Evolutionary conservation across 306 rosid genomes (phyloP).

Genomic region (Hippophae gyantsensis): DNA sequence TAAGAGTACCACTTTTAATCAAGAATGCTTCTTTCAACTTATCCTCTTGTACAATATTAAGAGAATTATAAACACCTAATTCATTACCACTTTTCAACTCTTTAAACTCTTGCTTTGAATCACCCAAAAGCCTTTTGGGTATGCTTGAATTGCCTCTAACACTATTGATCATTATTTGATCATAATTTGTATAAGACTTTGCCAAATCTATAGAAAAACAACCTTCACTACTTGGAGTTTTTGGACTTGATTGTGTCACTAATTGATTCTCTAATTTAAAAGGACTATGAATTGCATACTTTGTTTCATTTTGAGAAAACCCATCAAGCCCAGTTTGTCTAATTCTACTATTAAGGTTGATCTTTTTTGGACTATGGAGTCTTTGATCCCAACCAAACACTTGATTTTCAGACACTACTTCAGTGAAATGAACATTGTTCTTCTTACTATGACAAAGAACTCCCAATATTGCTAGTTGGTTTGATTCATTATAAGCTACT

Average conservation of each 20-base stretch:
- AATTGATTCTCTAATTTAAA: neutral
- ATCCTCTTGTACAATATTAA: slow-evolving; percentile 12
- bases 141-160: neutral
- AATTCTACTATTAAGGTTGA: neutral
- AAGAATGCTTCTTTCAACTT: slow-evolving; percentile 23
- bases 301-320: slow-evolving; percentile 19
- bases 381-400: slow-evolving; percentile 29
- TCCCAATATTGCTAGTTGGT: too few species aligned
- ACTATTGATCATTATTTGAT: neutral
- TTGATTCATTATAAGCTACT: neutral
- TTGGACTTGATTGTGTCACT: slow-evolving; percentile 2
- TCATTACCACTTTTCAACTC: slow-evolving; percentile 12
- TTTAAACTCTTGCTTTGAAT: slow-evolving; percentile 7
- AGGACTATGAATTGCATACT: neutral
- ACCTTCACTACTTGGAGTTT: slow-evolving; percentile 41
- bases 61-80: slow-evolving; percentile 12
- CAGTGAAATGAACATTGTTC: too few species aligned
- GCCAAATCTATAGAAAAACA: slow-evolving; percentile 60
- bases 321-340: slow-evolving; percentile 9
- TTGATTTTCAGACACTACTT: neutral
- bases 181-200: slow-evolving; percentile 25
- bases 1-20: slow-evolving; percentile 14
- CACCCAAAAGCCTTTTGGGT: slow-evolving; percentile 1
- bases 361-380: slow-evolving; percentile 21
- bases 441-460: too few species aligned